Evolutionary conservation across 1,139 yeast species (phyloP), one percentile per base, ranked within the genome.

Genomic region (Yamadazyma songkhlaensis): DNA sequence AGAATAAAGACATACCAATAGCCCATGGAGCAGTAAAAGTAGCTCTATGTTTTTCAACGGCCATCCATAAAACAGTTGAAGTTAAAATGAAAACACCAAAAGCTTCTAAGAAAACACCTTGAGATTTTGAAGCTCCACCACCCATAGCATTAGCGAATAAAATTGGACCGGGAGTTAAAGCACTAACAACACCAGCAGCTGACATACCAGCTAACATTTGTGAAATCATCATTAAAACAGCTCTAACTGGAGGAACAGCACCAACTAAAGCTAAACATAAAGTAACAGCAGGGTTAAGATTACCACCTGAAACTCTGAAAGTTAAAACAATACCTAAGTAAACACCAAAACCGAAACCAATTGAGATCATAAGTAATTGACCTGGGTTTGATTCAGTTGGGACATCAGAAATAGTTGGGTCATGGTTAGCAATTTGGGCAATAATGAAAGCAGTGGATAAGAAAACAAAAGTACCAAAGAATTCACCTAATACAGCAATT

Each of bases 161-260:
- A 53, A 87, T 71, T 32, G 73, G 72, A 44, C 96, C 96, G 31
- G 96, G 96, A 26, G 94, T 84, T 83, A 87, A 77, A 36, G 89
- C 95, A 48, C 77, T 67, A 35, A 90, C 95, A 32, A 89, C 92
- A 60, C 88, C 96, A 42, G 95, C 95, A 43, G 96, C 96, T 51
- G 89, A 88, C 81, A 88, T 83, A 62, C 95, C 95, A 37, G 84
- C 96, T 57, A 86, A 62, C 53, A 87, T 60, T 67, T 88, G 95
- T 32, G 90, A 55, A 39, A 80, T 37, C 62, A 77, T 63, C 80
- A 84, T 78, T 40, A 84, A 59, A 29, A 67, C 61, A 49, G 86
- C 92, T 60, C 95, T 78, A 29, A 82, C 43, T 40, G 92, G 89
- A 31, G 87, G 76, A 44, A 84, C 73, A 38, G 89, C 94, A 46